Conservation (phyloP, 1,139 yeast species). For the Candida labiduridarum region DNA sequence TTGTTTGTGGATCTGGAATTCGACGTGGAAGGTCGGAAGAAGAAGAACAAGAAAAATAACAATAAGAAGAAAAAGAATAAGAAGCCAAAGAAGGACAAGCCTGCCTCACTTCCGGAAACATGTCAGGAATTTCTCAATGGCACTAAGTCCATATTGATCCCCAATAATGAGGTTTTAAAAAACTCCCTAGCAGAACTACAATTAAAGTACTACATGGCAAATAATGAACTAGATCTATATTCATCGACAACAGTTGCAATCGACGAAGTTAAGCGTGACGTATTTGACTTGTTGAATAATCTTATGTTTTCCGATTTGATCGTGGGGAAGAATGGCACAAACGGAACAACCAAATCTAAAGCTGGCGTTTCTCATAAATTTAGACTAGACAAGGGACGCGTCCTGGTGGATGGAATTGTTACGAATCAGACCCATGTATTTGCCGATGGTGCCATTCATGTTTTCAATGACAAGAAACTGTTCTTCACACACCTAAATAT, state of each 20-base stretch:
- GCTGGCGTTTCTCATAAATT: conserved; percentile 10
- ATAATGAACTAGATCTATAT: conserved; percentile 22
- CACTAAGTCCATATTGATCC: conserved; percentile 36
- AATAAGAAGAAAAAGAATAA: conserved; percentile 13
- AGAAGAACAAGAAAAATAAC: conserved; percentile 9
- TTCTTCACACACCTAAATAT: conserved; percentile 35
- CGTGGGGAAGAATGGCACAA: conserved; percentile 37
- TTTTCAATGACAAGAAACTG: conserved; percentile 39
- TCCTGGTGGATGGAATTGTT: conserved; percentile 15
- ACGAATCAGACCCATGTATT: conserved; percentile 46
- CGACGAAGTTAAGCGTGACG: conserved; percentile 33
- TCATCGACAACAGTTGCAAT: conserved; percentile 36
- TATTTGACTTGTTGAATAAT: conserved; percentile 26
- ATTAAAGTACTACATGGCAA: conserved; percentile 33
- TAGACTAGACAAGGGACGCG: conserved; percentile 6
- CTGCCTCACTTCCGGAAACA: conserved; percentile 19
- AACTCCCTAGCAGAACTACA: conserved; percentile 31
- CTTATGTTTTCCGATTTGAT: conserved; percentile 31
- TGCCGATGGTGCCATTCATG: conserved; percentile 65
- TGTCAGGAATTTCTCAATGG: conserved; percentile 34
- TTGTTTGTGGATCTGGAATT: conserved; percentile 23
- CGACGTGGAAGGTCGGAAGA: conserved; percentile 2
- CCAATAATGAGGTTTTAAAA: conserved; percentile 33
- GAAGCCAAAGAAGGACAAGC: conserved; percentile 14
- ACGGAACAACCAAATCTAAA: conserved; percentile 11